Evolutionary conservation across 1,139 yeast genomes (phyloP).

Genomic region (Debaryomycetaceae sp.): DNA sequence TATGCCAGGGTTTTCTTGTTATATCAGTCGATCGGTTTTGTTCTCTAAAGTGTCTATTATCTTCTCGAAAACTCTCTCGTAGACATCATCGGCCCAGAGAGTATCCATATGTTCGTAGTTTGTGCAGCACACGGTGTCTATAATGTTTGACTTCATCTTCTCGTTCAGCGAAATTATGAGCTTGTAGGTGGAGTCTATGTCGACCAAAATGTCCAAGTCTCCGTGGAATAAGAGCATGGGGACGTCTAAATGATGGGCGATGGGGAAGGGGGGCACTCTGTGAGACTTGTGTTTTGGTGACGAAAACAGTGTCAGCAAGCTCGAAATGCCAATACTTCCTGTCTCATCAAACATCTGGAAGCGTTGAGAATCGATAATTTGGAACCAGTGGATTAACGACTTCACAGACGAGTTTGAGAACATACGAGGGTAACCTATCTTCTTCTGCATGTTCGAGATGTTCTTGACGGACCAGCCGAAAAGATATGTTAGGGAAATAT

Average conservation of each 20-base stretch:
- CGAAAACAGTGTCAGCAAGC: constrained; percentile 20
- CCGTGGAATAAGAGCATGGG: constrained; percentile 42
- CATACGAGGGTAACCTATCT: constrained; percentile 45
- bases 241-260: constrained; percentile 41
- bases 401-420: constrained; percentile 47
- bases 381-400: constrained; percentile 47
- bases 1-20: no score
- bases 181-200: constrained; percentile 28
- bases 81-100: constrained; percentile 29
- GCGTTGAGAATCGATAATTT: constrained; percentile 37
- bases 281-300: constrained; percentile 25
- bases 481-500: constrained; percentile 29
- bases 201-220: constrained; percentile 41
- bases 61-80: constrained; percentile 23
- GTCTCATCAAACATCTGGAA: constrained; percentile 51
- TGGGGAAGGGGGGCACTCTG: constrained; percentile 56
- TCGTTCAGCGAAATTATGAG: constrained; percentile 23
- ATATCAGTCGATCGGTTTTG: not conserved
- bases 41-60: constrained; percentile 10
- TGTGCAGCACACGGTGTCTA: constrained; percentile 21
- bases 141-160: constrained; percentile 20
- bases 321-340: constrained; percentile 19
- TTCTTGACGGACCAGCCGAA: constrained; percentile 43
- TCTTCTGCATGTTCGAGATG: constrained; percentile 31
- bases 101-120: constrained; percentile 38